phyloP scores from a whole-genome alignment of 805 yeast genomes.

The Candida tibetensis region DNA sequence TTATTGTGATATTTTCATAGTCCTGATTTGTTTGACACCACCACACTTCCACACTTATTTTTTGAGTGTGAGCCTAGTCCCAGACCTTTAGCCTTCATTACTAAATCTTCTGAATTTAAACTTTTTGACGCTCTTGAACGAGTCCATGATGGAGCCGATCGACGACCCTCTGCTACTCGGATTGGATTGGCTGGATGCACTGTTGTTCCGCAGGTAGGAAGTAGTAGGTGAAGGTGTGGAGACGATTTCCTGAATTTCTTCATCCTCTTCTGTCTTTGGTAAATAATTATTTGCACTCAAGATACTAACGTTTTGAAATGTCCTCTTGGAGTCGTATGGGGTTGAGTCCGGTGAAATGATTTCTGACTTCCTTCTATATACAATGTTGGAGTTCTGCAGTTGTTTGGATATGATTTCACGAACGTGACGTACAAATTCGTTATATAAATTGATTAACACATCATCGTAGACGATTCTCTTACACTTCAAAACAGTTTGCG shows the following conservation, averaged over 20 bases:
- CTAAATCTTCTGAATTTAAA: conserved; percentile 31
- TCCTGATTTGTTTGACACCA: too few relatives aligned
- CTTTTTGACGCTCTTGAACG: conserved; percentile 26
- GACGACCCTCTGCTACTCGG: conserved; percentile 27
- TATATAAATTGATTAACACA: conserved; percentile 27
- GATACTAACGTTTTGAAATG: not conserved
- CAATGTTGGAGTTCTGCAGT: conserved; percentile 1
- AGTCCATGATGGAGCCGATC: conserved; percentile 30
- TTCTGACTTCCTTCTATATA: conserved; percentile 19
- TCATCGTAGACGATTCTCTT: conserved; percentile 25
- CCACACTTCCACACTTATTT: too few relatives aligned
- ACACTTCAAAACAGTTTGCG: conserved; percentile 11
- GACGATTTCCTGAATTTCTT: not conserved
- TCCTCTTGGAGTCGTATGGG: not conserved
- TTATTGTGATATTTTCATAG: too few relatives aligned
- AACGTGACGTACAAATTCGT: conserved; percentile 27
- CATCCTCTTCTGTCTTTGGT: not conserved
- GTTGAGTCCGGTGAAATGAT: conserved; percentile 18
- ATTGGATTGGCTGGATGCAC: conserved; percentile 4
- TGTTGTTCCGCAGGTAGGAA: conserved; percentile 8
- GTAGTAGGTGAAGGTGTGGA: conserved; percentile 1
- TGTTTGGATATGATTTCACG: conserved; percentile 10
- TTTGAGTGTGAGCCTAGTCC: not conserved
- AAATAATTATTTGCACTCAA: conserved; percentile 1
- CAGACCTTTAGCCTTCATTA: conserved; percentile 13